These are phyloP conservation scores for Hamamelis virginiana DNA, from an alignment of 164 flowering plant genomes.

Conservation along the genomic window DNA sequence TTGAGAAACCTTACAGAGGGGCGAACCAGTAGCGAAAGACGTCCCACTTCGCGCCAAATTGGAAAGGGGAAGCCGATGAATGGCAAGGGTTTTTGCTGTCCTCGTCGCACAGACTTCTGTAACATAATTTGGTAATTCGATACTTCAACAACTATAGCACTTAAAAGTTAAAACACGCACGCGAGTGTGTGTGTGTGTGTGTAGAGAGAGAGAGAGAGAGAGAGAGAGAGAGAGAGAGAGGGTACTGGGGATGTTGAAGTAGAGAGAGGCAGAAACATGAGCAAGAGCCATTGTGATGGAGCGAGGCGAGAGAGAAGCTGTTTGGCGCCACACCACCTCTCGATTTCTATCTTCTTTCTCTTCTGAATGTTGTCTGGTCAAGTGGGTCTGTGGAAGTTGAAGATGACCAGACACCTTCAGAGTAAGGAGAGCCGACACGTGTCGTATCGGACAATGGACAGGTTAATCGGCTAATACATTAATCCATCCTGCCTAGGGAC, in stretches of 20 bases:
- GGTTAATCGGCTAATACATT: no score
- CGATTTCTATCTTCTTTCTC: constrained; percentile 4
- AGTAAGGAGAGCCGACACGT: no score
- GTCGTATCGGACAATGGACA: no score
- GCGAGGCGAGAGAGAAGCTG: background rate
- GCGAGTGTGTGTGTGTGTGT: no score
- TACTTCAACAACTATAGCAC: no score
- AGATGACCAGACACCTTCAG: no score
- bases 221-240: constrained; percentile 14
- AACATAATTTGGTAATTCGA: constrained; percentile 3
- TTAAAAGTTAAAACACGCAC: no score
- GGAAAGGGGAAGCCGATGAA: constrained; percentile 27
- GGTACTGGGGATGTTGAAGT: constrained; percentile 27
- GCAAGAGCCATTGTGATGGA: constrained; percentile 34
- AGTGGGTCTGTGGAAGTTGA: background rate
- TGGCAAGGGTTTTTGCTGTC: constrained; percentile 11
- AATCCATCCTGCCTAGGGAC: no score
- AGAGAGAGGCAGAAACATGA: constrained; percentile 38
- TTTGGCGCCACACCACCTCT: background rate
- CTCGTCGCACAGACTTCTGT: constrained; percentile 31
- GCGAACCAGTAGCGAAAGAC: constrained; percentile 49
- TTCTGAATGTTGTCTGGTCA: background rate
- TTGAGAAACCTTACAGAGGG: constrained; percentile 36
- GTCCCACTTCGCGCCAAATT: constrained; percentile 19
- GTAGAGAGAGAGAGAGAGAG: constrained; percentile 2